Base-by-base conservation (phyloP, 805 yeast genomes). In the Yarrowia alimentaria region DNA sequence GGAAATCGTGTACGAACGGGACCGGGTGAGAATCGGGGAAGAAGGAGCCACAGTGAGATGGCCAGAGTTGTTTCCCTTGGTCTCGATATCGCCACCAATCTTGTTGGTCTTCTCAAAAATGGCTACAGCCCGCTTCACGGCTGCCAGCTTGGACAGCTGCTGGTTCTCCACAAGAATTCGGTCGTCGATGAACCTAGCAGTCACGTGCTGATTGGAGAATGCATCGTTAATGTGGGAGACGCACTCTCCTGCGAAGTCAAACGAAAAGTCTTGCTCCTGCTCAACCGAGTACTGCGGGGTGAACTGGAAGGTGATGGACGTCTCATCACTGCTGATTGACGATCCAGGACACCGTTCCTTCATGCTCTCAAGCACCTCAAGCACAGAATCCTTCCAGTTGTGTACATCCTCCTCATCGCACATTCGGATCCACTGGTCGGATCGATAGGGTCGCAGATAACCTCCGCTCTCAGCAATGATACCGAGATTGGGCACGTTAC, bases 401-500 rank as follows among this genome's bases (percentile, higher is more conserved):
- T 34, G 21, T 13, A 49, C 38, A 21, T 34, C 33, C 17, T 35
- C 20, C 10, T 70, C 66, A 12, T 70, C 65, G 20, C 40, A 54
- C 52, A 53, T 37, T 24, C 42, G 22, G 17, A 47, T 47, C 50
- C 54, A 51, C 16, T 53, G 33, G 13, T 50, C 56, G 12, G 50
- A 54, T 7, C 62, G 62, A 29, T 54, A 57, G 9, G 59, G 58
- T 19, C 66, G 81, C 25, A 91, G 73, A 60, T 77, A 87, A 0
- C 88, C 94, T 28, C 98, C 98, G 61, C 83, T 82, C 65, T 90
- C 98, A 1, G 96, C 95, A 56, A 91, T 80, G 48, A 91, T 70
- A 0, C 97, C 97, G 22, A 90, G 61, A 31, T 78, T 78, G 1
- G 83, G 78, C 4, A 80, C 74, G 57, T 87, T 75, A 14, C 83